These are phyloP conservation scores for Metschnikowia dekortorum DNA, from an alignment of 805 yeast species.

Conservation along the genomic window DNA sequence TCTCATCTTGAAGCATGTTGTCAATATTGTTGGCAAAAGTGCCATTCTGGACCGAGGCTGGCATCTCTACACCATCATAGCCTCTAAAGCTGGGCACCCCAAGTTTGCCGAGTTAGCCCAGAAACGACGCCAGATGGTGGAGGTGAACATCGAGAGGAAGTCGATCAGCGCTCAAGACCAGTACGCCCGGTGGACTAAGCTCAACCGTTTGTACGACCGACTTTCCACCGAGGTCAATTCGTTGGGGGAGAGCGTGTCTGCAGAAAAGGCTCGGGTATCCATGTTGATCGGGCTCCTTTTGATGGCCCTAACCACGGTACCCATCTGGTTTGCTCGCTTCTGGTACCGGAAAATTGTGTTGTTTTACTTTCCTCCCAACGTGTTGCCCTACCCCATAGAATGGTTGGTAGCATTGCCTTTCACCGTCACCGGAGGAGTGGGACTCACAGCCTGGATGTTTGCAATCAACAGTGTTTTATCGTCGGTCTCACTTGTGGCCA, in stretches of 20 bases:
- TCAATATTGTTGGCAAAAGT: constrained; percentile 34
- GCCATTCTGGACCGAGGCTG: constrained; percentile 33
- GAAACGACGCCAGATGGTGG: constrained; percentile 42
- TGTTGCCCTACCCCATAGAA: constrained; percentile 52
- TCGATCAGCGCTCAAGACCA: constrained; percentile 83
- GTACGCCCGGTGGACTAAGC: constrained; percentile 93
- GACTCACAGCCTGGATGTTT: constrained; percentile 55
- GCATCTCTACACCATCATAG: constrained; percentile 30
- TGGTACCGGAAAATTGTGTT: constrained; percentile 52
- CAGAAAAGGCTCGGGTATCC: constrained; percentile 32
- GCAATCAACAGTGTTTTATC: constrained; percentile 30
- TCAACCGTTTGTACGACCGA: constrained; percentile 67
- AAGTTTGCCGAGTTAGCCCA: constrained; percentile 20
- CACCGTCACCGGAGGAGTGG: constrained; percentile 58
- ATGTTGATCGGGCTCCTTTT: constrained; percentile 29
- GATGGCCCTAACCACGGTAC: constrained; percentile 40
- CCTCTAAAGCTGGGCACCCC: constrained; percentile 32
- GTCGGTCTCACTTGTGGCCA: constrained; percentile 12
- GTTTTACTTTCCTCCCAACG: constrained; percentile 54
- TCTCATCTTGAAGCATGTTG: constrained; percentile 20
- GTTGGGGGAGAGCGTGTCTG: constrained; percentile 36
- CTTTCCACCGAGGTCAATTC: constrained; percentile 48
- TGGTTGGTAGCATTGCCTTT: constrained; percentile 62
- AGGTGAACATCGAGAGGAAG: constrained; percentile 50
- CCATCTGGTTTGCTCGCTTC: constrained; percentile 46